Percentiles rank a stretch among this genome's conserved stretches.
phyloP scores from a whole-genome alignment of 176 grass and related monocot species.

The Avena insularis region DNA sequence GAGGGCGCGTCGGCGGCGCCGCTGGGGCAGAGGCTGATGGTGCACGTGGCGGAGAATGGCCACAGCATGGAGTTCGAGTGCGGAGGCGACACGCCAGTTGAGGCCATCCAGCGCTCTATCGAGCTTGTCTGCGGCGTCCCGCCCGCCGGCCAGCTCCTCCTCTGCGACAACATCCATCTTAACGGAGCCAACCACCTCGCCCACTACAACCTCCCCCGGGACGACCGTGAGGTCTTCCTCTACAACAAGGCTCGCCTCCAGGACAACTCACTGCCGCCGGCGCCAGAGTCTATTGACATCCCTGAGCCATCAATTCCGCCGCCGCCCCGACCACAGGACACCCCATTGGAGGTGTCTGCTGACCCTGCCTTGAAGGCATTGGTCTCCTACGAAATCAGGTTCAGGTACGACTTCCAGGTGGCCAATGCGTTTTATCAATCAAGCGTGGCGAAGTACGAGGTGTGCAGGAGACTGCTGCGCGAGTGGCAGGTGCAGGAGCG shows the following conservation, averaged over 20 bases:
- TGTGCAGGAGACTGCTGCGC: slow-evolving; percentile 73
- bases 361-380: slow-evolving; percentile 87
- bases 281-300: slow-evolving; percentile 64
- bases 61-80: slow-evolving; percentile 90
- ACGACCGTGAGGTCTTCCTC: slow-evolving; percentile 86
- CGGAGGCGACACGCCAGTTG: slow-evolving; percentile 69
- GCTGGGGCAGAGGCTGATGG: slow-evolving; percentile 76
- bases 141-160: slow-evolving; percentile 70
- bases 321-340: slow-evolving; percentile 50
- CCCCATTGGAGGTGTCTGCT: slow-evolving; percentile 47
- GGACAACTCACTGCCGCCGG: slow-evolving; percentile 50
- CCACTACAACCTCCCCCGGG: slow-evolving; percentile 85
- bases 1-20: slow-evolving; percentile 43
- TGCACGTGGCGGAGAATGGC: slow-evolving; percentile 93
- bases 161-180: slow-evolving; percentile 80
- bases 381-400: slow-evolving; percentile 75
- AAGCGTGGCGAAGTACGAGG: slow-evolving; percentile 63
- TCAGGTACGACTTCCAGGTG: slow-evolving; percentile 90
- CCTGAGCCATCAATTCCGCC: slow-evolving; percentile 60
- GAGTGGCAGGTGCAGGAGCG: slow-evolving; percentile 92
- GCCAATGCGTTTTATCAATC: slow-evolving; percentile 68
- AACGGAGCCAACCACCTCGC: slow-evolving; percentile 63
- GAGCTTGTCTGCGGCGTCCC: slow-evolving; percentile 64
- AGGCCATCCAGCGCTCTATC: slow-evolving; percentile 71
- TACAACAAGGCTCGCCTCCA: slow-evolving; percentile 86